Base-by-base conservation (phyloP, 2,329 filamentous ascomycete species). In the Pseudocercospora ulei region DNA sequence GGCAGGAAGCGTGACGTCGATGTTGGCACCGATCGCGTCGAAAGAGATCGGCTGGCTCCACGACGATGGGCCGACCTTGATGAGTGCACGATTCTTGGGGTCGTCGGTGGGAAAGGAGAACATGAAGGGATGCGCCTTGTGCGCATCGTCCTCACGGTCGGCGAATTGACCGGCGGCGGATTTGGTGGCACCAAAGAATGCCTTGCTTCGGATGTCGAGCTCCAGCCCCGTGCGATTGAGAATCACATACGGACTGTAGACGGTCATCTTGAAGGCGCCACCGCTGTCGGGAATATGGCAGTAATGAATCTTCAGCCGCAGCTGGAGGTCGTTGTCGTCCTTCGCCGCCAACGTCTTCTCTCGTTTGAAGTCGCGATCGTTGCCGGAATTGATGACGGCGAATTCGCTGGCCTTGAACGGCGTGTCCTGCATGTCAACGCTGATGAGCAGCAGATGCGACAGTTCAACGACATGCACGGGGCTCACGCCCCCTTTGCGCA, bases 41-140 rank as follows among this genome's bases (percentile, higher is more conserved):
- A 98, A 94, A 71, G 85, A 95, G 59, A 96, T 88, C 0, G 88
- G 85, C 58, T 90, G 94, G 65, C 90, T 96, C 92, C 90, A 98
- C 44, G 79, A 75, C 1, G 90, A 95, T 38, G 92, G 82, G 3
- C 82, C 85, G 25, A 95, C 76, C 63, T 84, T 92, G 43, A 98
- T 67, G 28, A 93, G 67, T 4, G 85, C 86, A 49, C 90, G 78
- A 60, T 98, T 98, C 52, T 85, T 84, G 52, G 83, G 82, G 55
- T 98, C 90, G 49, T 94, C 82, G 12, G 73, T 84, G 1, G 77
- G 75, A 59, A 82, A 98, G 0, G 90, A 94, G 62, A 96, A 98
- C 86, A 98, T 95, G 58, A 94, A 83, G 0, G 92, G 90, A 22
- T 82, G 66, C 0, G 86, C 79, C 58, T 85, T 87, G n/a, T 74